These are phyloP conservation scores for Metarhizium humberi DNA, from an alignment of 2,329 filamentous ascomycete species.

Conservation along the genomic window DNA sequence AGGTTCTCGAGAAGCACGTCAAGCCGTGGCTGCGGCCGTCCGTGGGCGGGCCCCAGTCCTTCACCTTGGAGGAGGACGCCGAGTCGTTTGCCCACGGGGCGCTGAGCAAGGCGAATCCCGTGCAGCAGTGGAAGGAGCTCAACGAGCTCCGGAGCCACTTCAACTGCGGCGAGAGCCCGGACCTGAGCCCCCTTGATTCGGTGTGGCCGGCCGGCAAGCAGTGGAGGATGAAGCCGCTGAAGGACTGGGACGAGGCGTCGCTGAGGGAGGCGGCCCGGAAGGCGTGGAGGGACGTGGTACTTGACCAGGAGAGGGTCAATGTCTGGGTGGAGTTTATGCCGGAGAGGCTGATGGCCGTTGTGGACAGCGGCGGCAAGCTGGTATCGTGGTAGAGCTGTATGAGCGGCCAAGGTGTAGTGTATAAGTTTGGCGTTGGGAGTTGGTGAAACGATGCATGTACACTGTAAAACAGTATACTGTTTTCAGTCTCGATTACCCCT, in stretches of 20 bases:
- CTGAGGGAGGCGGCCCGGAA: conserved; percentile 20
- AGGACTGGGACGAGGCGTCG: conserved; percentile 25
- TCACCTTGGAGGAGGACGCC: conserved; percentile 26
- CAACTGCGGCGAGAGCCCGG: conserved; percentile 27
- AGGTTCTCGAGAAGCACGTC: conserved; percentile 23
- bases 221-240: conserved; percentile 16
- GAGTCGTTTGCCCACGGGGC: conserved; percentile 26
- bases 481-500: too few relatives aligned
- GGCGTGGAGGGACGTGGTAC: conserved; percentile 14
- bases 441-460: too few relatives aligned
- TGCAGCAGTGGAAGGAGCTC: conserved; percentile 26
- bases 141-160: conserved; percentile 22
- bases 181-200: conserved; percentile 25
- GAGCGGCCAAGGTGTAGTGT: too few relatives aligned
- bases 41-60: conserved; percentile 10
- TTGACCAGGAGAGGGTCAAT: conserved; percentile 23
- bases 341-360: conserved; percentile 21
- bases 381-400: conserved; percentile 20
- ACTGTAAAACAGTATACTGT: too few relatives aligned
- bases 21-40: conserved; percentile 20
- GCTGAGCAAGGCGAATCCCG: conserved; percentile 24
- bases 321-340: conserved; percentile 29
- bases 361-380: conserved; percentile 22
- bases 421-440: too few relatives aligned
- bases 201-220: conserved; percentile 25